Conservation (phyloP, 495 filamentous ascomycete species). For the Haplographium delicatum region DNA sequence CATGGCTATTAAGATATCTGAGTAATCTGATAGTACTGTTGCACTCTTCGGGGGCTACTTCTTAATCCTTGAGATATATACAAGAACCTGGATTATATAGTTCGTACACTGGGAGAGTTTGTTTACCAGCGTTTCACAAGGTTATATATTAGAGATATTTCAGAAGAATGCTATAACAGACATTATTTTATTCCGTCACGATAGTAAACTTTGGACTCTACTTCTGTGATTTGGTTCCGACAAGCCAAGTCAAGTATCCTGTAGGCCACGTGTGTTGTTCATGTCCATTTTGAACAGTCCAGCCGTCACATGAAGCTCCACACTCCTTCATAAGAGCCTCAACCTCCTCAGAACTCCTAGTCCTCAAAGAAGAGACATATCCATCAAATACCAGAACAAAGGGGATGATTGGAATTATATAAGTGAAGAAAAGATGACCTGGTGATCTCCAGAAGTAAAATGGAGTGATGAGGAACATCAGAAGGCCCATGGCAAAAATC, state of each 20-base stretch:
- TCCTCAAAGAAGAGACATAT: constrained; percentile 56
- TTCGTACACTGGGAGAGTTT: too few species aligned
- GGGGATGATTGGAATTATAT: constrained; percentile 57
- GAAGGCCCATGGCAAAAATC: constrained; percentile 48
- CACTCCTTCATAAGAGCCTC: constrained; percentile 47
- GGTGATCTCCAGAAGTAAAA: constrained; percentile 57
- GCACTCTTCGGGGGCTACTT: too few species aligned
- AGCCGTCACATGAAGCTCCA: constrained; percentile 39
- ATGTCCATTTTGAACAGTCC: constrained; percentile 50
- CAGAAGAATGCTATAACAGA: not conserved
- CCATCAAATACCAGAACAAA: constrained; percentile 64
- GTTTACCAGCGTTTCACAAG: too few species aligned
- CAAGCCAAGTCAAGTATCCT: constrained; percentile 45
- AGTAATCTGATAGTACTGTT: too few species aligned
- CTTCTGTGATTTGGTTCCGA: constrained; percentile 25
- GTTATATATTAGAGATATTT: too few species aligned
- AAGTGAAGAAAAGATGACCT: constrained; percentile 57
- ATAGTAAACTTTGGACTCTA: not conserved
- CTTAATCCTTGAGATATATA: too few species aligned
- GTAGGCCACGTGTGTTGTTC: constrained; percentile 44
- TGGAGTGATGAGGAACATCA: constrained; percentile 48
- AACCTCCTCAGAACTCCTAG: constrained; percentile 60
- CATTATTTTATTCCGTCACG: not conserved
- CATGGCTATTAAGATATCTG: too few species aligned
- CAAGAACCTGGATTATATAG: too few species aligned